These are phyloP conservation scores for Tetraselmis chui DNA, from an alignment of 139 green algal species.

Conservation along the genomic window DNA sequence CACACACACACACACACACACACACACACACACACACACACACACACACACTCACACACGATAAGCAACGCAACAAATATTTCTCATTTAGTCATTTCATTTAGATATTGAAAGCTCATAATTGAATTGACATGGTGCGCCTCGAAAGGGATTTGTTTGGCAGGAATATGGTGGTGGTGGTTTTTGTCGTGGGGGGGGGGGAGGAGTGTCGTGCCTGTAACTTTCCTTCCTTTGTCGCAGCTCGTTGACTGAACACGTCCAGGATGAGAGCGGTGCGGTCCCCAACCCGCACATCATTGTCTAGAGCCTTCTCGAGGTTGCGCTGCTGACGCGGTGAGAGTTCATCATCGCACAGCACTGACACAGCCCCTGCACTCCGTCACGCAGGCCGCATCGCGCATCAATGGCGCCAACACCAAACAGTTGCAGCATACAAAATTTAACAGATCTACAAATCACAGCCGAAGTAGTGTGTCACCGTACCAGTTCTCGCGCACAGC, in stretches of 20 bases:
- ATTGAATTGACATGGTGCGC: no score
- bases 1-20: no score
- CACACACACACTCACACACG: background rate
- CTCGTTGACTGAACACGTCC: constrained; percentile 95
- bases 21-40: background rate
- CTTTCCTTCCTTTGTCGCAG: constrained; percentile 83
- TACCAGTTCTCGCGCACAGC: background rate
- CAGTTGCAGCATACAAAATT: no score
- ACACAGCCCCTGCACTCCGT: background rate
- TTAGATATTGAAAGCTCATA: no score
- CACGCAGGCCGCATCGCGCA: no score
- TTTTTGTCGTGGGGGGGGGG: background rate
- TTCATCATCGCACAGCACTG: constrained; percentile 86
- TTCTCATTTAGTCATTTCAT: no score
- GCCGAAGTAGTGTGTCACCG: no score
- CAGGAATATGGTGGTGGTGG: background rate
- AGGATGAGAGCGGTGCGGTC: constrained; percentile 95
- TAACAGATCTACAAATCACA: no score
- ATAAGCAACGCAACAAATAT: no score
- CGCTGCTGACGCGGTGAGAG: constrained; percentile 76
- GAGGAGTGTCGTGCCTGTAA: constrained; percentile 67
- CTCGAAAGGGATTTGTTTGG: background rate
- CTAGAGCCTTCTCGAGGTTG: constrained; percentile 72
- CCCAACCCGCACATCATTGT: constrained; percentile 60
- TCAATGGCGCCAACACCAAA: no score